Conservation (phyloP, 331 rosid species). For the Acacia concinna region DNA sequence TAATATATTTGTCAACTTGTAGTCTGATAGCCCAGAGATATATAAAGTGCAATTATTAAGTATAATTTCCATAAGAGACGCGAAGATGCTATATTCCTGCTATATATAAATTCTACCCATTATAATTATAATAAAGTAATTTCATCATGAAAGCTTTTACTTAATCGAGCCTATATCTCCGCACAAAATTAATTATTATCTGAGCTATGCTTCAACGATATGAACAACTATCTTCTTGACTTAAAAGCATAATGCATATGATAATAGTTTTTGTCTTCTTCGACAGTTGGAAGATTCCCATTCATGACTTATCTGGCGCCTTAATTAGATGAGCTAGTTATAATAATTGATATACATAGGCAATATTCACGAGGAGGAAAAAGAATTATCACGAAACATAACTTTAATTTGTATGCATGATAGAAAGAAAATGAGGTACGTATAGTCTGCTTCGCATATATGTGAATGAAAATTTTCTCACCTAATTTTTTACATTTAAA, state of each 20-base stretch:
- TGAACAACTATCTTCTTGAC: not conserved
- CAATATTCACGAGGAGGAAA: not conserved
- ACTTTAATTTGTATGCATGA: not conserved
- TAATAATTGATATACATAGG: not conserved
- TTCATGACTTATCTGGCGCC: not conserved
- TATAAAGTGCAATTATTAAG: not conserved
- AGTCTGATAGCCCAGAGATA: too few relatives aligned
- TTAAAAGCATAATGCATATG: not conserved
- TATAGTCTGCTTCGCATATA: not conserved
- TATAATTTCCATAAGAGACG: not conserved
- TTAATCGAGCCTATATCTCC: not conserved
- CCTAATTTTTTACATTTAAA: not conserved
- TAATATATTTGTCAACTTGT: too few relatives aligned
- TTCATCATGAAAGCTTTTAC: not conserved
- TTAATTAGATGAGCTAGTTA: not conserved
- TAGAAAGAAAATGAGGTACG: not conserved
- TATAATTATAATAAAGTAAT: not conserved
- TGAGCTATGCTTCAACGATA: not conserved
- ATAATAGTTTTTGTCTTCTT: not conserved
- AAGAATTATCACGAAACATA: not conserved
- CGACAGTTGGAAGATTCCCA: not conserved
- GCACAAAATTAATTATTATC: not conserved
- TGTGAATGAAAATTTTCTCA: not conserved
- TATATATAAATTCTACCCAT: not conserved
- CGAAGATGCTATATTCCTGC: not conserved